Percentiles rank a stretch among this genome's conserved stretches.
These are phyloP conservation scores for Meyerozyma guilliermondii DNA, from an alignment of 1,139 yeast species.

Conservation along the genomic window DNA sequence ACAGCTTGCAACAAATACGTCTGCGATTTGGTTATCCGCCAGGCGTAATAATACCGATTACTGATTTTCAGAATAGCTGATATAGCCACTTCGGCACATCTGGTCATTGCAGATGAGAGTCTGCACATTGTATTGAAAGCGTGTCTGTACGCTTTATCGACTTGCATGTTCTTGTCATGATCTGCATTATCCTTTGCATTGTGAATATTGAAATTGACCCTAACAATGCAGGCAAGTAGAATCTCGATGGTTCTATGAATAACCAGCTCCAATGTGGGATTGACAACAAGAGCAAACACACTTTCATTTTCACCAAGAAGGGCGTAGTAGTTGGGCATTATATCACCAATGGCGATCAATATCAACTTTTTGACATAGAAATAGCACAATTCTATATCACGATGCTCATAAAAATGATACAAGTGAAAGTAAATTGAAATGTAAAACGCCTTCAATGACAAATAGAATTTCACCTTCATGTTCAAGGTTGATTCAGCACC, in stretches of 20 bases:
- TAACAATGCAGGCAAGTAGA: constrained; percentile 25
- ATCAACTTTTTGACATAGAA: constrained; percentile 34
- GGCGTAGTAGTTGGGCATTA: constrained; percentile 37
- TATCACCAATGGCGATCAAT: constrained; percentile 24
- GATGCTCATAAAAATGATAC: constrained; percentile 34
- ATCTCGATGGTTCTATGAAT: constrained; percentile 36
- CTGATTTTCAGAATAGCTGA: constrained; percentile 19
- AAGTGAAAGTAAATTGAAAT: constrained; percentile 34
- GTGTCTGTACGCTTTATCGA: constrained; percentile 14
- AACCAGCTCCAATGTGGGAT: constrained; percentile 37
- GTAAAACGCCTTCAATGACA: constrained; percentile 28
- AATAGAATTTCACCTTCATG: constrained; percentile 18
- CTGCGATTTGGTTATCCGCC: constrained; percentile 47
- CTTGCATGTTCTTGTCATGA: constrained; percentile 14
- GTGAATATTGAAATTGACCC: constrained; percentile 20
- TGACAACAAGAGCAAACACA: constrained; percentile 35
- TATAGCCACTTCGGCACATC: constrained; percentile 33
- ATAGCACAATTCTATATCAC: constrained; percentile 21
- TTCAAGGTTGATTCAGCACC: constrained; percentile 4
- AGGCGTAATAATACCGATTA: constrained; percentile 44
- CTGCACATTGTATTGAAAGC: constrained; percentile 21
- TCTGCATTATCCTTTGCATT: constrained; percentile 11
- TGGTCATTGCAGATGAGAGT: constrained; percentile 26
- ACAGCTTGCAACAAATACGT: constrained; percentile 24
- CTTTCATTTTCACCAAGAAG: constrained; percentile 26